These are phyloP conservation scores for Emydomyces testavorans DNA, from an alignment of 2,329 filamentous ascomycete species.

Conservation along the genomic window DNA sequence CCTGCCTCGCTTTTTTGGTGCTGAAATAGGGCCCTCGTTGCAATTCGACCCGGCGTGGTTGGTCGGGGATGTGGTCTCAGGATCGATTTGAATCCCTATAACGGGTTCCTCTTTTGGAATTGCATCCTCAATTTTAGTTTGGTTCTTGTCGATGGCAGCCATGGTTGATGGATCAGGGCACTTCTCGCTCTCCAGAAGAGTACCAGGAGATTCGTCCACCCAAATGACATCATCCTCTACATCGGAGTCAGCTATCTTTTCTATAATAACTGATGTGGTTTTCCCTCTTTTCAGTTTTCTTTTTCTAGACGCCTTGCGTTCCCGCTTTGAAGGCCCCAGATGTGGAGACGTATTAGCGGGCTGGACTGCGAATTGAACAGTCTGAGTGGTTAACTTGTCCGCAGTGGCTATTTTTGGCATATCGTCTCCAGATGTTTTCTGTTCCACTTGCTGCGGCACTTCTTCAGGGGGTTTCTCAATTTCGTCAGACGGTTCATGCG, in stretches of 20 bases:
- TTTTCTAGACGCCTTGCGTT: constrained; percentile 28
- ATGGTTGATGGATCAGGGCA: background rate
- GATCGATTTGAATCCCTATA: background rate
- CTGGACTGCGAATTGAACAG: background rate
- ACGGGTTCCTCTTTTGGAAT: background rate
- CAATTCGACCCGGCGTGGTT: background rate
- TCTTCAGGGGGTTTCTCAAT: background rate
- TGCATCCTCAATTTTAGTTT: background rate
- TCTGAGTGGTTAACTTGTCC: background rate
- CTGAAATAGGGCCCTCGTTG: background rate
- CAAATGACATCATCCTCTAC: constrained; percentile 35
- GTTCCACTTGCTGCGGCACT: background rate
- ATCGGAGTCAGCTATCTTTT: constrained; percentile 23
- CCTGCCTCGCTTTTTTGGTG: constrained; percentile 34
- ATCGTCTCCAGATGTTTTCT: background rate
- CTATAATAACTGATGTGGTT: constrained; percentile 27
- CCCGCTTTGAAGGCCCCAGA: background rate
- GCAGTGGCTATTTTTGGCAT: background rate
- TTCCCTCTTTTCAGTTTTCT: constrained; percentile 37
- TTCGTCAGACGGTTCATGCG: background rate
- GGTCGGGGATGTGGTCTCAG: background rate
- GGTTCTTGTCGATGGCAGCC: background rate
- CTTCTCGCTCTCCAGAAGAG: background rate
- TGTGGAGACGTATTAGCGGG: background rate
- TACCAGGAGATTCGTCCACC: constrained; percentile 24